Percentiles rank a stretch among this genome's conserved stretches.
Evolutionary conservation across 2,329 filamentous ascomycete genomes (phyloP).

Genomic region (Epichloe amarillans): DNA sequence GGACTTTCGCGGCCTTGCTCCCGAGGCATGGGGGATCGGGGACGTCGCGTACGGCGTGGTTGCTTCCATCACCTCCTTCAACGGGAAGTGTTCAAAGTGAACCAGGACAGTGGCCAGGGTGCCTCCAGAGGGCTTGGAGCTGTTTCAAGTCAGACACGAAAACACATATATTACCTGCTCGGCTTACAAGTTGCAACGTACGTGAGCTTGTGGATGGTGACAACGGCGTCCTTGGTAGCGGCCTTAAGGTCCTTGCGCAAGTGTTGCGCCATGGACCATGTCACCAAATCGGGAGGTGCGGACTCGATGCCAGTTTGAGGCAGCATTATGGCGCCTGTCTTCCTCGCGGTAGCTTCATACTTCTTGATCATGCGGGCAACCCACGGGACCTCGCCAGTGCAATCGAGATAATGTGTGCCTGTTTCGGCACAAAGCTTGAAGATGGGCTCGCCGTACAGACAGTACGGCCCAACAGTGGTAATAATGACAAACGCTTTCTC

Average conservation of each 20-base stretch:
- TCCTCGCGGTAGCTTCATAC: slow-evolving; percentile 39
- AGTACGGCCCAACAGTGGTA: slow-evolving; percentile 47
- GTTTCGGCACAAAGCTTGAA: slow-evolving; percentile 49
- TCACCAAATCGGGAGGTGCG: slow-evolving; percentile 44
- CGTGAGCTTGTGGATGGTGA: slow-evolving; percentile 33
- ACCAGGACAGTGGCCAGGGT: slow-evolving; percentile 55
- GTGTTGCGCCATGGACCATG: slow-evolving; percentile 37
- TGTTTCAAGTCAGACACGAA: slow-evolving; percentile 3
- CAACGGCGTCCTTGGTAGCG: slow-evolving; percentile 38
- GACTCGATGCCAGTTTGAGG: slow-evolving; percentile 51
- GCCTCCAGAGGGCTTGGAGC: slow-evolving; percentile 43
- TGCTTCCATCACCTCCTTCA: slow-evolving; percentile 32
- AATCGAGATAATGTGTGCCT: slow-evolving; percentile 52
- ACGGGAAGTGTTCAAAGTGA: slow-evolving; percentile 38
- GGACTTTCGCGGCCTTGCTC: slow-evolving; percentile 15
- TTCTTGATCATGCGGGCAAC: slow-evolving; percentile 46
- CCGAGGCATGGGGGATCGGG: slow-evolving; percentile 33
- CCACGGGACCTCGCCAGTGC: slow-evolving; percentile 47
- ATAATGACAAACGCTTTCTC: slow-evolving; percentile 44
- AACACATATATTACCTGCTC: no score
- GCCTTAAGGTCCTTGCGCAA: slow-evolving; percentile 36
- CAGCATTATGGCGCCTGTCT: slow-evolving; percentile 44
- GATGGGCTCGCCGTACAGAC: slow-evolving; percentile 40
- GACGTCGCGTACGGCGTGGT: slow-evolving; percentile 42
- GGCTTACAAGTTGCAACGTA: slow-evolving; percentile 11